Evolutionary conservation across 2,329 filamentous ascomycete genomes (phyloP).

Genomic region (Aspergillus clavatus): DNA sequence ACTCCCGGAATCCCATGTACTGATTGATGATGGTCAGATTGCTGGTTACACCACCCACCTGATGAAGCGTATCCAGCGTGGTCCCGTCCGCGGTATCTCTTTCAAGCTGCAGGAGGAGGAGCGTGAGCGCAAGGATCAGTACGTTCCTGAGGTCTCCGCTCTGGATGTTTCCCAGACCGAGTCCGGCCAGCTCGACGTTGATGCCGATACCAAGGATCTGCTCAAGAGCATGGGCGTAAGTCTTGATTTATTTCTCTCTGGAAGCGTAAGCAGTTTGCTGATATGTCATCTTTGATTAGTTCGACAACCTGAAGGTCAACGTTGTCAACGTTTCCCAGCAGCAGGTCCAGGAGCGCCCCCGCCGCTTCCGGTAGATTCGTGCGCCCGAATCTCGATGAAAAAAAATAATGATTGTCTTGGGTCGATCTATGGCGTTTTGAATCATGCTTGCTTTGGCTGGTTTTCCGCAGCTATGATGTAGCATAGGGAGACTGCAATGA

Average conservation of each 20-base stretch:
- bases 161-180: constrained; percentile 95
- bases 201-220: constrained; percentile 97
- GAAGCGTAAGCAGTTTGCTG: neutral
- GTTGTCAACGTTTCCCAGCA: constrained; percentile 85
- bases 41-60: constrained; percentile 97
- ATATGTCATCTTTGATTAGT: constrained; percentile 54
- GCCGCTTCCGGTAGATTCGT: constrained; percentile 53
- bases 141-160: constrained; percentile 97
- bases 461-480: constrained; percentile 23
- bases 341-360: constrained; percentile 76
- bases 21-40: constrained; percentile 54
- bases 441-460: constrained; percentile 26
- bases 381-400: constrained; percentile 9
- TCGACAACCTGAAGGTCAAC: constrained; percentile 96
- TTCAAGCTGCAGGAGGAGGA: constrained; percentile 99
- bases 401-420: constrained; percentile 26
- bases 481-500: constrained; percentile 33
- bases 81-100: constrained; percentile 98
- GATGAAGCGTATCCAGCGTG: constrained; percentile 99
- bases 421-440: constrained; percentile 27
- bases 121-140: constrained; percentile 99
- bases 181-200: constrained; percentile 88
- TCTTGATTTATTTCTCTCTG: constrained; percentile 32
- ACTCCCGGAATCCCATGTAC: neutral
- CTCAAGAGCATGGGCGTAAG: constrained; percentile 98